Conservation (phyloP, 805 yeast genomes). For the Hanseniaspora lachancei region DNA sequence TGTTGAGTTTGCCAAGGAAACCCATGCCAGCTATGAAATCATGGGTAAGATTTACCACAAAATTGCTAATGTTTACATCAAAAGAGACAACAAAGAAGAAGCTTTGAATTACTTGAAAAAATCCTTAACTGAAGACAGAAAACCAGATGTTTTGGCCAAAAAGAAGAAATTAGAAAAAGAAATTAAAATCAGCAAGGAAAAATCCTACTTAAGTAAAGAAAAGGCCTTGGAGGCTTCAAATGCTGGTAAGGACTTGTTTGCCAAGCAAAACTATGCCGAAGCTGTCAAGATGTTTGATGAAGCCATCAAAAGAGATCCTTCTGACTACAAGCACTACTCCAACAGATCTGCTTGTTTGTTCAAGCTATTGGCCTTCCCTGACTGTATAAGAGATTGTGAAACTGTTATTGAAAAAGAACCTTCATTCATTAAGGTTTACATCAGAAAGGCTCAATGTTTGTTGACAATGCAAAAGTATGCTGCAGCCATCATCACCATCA, state of each 20-base stretch:
- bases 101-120: slow-evolving; percentile 76
- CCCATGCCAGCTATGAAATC: slow-evolving; percentile 80
- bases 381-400: slow-evolving; percentile 86
- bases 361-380: slow-evolving; percentile 93
- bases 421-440: slow-evolving; percentile 80
- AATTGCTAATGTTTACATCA: slow-evolving; percentile 69
- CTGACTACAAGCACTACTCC: slow-evolving; percentile 90
- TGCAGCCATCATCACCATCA: slow-evolving; percentile 67
- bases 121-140: slow-evolving; percentile 92
- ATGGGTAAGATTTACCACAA: slow-evolving; percentile 90
- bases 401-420: slow-evolving; percentile 82
- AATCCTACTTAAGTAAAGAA: slow-evolving; percentile 72
- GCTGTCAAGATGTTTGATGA: slow-evolving; percentile 92
- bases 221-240: slow-evolving; percentile 92
- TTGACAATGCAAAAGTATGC: slow-evolving; percentile 80
- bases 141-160: slow-evolving; percentile 81
- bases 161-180: slow-evolving; percentile 79
- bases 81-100: slow-evolving; percentile 53
- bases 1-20: slow-evolving; percentile 76
- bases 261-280: slow-evolving; percentile 88
- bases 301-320: slow-evolving; percentile 94
- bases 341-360: slow-evolving; percentile 96
- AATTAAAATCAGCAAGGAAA: slow-evolving; percentile 62
- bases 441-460: slow-evolving; percentile 91
- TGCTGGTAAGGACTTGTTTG: slow-evolving; percentile 78